Evolutionary conservation across 257 asterid species (phyloP).

Genomic region (Phtheirospermum japonicum): DNA sequence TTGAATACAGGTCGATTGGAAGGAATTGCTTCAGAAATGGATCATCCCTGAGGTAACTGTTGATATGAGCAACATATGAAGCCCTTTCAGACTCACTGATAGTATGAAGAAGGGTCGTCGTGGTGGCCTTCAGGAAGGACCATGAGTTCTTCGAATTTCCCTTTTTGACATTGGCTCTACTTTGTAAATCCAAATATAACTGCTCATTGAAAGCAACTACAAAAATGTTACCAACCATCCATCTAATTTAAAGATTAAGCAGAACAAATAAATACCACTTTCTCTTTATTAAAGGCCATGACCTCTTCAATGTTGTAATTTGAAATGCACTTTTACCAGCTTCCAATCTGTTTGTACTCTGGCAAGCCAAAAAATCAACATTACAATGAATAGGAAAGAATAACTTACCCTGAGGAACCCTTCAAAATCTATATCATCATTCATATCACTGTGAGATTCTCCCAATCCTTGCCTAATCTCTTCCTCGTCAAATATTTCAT

Average conservation of each 20-base stretch:
- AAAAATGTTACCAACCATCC: constrained; percentile 27
- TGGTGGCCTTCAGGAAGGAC: constrained; percentile 83
- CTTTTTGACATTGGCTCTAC: constrained; percentile 51
- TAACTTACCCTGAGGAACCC: constrained; percentile 81
- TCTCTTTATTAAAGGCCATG: constrained; percentile 5
- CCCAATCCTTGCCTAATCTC: constrained; percentile 55
- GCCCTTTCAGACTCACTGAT: constrained; percentile 81
- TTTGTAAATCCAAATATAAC: constrained; percentile 76
- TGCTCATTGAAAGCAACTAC: constrained; percentile 39
- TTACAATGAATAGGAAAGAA: constrained; percentile 7
- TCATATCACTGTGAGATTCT: constrained; percentile 51
- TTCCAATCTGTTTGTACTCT: constrained; percentile 1
- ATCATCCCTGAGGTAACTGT: constrained; percentile 94
- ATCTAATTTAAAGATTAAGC: constrained; percentile 21
- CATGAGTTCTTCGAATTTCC: constrained; percentile 64
- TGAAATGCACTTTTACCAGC: constrained; percentile 11
- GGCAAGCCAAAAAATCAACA: constrained; percentile 8
- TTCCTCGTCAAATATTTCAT: constrained; percentile 56
- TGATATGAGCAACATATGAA: constrained; percentile 89
- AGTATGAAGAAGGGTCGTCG: constrained; percentile 87
- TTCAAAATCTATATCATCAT: constrained; percentile 79
- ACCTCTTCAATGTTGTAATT: constrained; percentile 5
- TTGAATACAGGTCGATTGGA: constrained; percentile 72
- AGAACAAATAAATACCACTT: background rate
- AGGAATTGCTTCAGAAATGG: constrained; percentile 89